These are phyloP conservation scores for Leccinum disarticulatum DNA, from an alignment of 768 basidiomycete genomes.

Conservation along the genomic window DNA sequence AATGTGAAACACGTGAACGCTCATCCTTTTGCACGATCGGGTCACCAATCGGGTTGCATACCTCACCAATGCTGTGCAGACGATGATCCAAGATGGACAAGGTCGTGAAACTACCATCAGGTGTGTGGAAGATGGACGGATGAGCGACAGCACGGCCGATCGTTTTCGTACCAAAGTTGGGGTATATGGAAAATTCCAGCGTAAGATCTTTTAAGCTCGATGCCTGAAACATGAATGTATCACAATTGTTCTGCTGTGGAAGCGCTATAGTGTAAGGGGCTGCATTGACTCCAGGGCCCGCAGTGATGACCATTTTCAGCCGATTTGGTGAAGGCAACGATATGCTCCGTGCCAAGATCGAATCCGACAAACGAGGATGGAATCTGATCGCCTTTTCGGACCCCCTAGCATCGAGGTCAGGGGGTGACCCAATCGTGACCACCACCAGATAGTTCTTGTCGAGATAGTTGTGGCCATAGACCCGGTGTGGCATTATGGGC, in stretches of 20 bases:
- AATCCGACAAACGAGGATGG: constrained; percentile 71
- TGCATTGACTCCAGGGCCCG: constrained; percentile 76
- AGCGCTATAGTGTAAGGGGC: constrained; percentile 90
- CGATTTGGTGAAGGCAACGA: constrained; percentile 70
- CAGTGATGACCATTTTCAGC: constrained; percentile 93
- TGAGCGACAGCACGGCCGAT: constrained; percentile 91
- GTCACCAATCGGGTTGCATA: constrained; percentile 25
- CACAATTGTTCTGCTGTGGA: constrained; percentile 68
- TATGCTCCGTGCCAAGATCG: constrained; percentile 64
- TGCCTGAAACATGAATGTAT: constrained; percentile 86
- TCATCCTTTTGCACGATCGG: not conserved
- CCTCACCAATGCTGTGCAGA: constrained; percentile 92
- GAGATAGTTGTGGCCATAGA: constrained; percentile 96
- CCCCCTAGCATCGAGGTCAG: constrained; percentile 35
- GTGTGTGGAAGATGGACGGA: constrained; percentile 64
- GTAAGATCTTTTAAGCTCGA: constrained; percentile 68
- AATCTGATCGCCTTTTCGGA: constrained; percentile 58
- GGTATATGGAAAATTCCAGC: constrained; percentile 93
- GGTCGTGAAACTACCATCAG: constrained; percentile 53
- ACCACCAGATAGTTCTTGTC: constrained; percentile 85
- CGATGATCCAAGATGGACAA: constrained; percentile 91
- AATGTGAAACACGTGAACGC: constrained; percentile 7
- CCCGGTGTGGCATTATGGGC: constrained; percentile 96
- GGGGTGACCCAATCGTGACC: constrained; percentile 68
- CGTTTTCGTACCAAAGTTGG: constrained; percentile 95